Evolutionary conservation across 208 protist genomes (phyloP).

Genomic region (Tritrichomonas musculus): DNA sequence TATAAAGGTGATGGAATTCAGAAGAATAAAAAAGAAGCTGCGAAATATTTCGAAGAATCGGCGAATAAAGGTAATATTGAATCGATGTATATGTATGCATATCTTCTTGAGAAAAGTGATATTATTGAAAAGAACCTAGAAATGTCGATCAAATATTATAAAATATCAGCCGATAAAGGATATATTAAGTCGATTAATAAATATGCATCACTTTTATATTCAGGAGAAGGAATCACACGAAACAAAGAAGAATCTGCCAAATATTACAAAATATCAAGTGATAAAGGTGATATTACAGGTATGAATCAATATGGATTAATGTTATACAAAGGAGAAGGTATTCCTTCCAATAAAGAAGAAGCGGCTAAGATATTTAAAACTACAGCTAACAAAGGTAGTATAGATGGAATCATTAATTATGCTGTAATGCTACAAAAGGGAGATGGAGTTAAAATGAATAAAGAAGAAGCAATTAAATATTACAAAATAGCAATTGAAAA

Average conservation of each 20-base stretch:
- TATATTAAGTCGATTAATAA: neutral
- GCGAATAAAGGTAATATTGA: neutral
- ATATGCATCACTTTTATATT: neutral
- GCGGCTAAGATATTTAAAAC: neutral
- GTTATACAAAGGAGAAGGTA: neutral
- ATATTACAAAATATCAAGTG: neutral
- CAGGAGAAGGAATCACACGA: neutral
- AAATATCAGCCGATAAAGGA: neutral
- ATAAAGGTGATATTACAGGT: neutral
- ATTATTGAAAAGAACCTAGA: neutral
- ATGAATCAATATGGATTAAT: neutral
- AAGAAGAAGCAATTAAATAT: neutral
- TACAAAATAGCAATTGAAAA: neutral
- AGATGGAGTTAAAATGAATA: neutral
- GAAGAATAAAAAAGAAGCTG: neutral
- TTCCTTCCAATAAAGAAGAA: neutral
- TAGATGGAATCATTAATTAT: neutral
- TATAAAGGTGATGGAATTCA: neutral
- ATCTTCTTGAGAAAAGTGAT: neutral
- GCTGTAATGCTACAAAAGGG: neutral
- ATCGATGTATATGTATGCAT: neutral
- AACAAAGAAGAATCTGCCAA: neutral
- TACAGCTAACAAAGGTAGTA: neutral
- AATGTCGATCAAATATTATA: neutral
- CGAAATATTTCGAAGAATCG: neutral